Evolutionary conservation across 495 filamentous ascomycete genomes (phyloP), one percentile per base, ranked within the genome.

Genomic region (Astrothelium macrocarpum): DNA sequence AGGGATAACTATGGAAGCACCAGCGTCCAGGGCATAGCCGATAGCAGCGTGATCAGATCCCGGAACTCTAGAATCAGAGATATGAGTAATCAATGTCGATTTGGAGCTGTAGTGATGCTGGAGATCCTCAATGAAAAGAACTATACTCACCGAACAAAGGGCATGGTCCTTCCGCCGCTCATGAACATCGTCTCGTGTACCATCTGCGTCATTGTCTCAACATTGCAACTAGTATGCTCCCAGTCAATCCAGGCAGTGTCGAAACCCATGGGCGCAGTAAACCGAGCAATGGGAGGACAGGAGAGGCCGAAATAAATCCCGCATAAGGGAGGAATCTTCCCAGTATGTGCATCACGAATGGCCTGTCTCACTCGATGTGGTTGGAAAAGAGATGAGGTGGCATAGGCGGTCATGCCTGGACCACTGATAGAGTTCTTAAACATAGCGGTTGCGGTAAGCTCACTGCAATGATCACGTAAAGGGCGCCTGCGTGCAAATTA

Each of bases 11-110:
- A 81, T 71, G 59, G 65, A 71, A 36, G 77, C 77, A 32, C 78
- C 78, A 2, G 78, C 77, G 67, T 80, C 78, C 14, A 80, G 74
- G 32, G 78, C 78, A 63, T 72, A 78, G 29, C 78, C 78, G 36
- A 81, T 79, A 25, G 71, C 67, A 5, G 74, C 78, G 67, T 81
- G 78, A 61, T 78, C 78, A 64, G 79, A 76, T 5, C 75, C 75
- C 14, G 77, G 76, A 20, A 81, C 59, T 43, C 26, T 71, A 34
- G 72, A 58, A 60, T 61, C 43, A n/a, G 65, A 59, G 25, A 74
- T 62, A 39, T 73, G 64, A 16, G 69, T 61, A 11, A 72, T 67
- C 34, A 72, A 65, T 42, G 63, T 65, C 64, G 66, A 64, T 64
- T 67, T 75, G 46, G 72, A 63, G 64, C 72, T 66, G 59, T 75